A percentile compares a stretch with the other conserved stretches of the same genome.
phyloP scores from a whole-genome alignment of 306 rosid genomes.

The Trichosanthes cucumerina region DNA sequence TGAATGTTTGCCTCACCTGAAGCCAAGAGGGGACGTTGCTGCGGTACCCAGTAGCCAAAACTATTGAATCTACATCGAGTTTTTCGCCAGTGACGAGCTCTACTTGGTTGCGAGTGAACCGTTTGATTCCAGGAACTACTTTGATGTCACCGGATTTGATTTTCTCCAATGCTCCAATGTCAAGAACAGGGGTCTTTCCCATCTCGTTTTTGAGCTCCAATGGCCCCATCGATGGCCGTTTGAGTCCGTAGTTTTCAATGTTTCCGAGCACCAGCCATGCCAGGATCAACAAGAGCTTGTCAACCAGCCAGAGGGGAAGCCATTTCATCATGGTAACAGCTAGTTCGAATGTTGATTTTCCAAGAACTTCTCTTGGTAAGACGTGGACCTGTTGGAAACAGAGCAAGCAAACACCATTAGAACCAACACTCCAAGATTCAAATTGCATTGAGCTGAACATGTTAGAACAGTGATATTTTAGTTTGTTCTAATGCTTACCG shows the following conservation, averaged over 20 bases:
- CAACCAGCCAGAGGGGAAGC: constrained; percentile 81
- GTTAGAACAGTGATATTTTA: background rate
- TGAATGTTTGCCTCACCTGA: constrained; percentile 50
- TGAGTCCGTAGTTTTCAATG: constrained; percentile 54
- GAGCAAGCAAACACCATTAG: constrained; percentile 21
- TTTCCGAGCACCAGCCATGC: constrained; percentile 72
- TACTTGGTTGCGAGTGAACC: constrained; percentile 27
- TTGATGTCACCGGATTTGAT: constrained; percentile 73
- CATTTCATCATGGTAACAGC: constrained; percentile 66
- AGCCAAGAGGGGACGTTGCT: constrained; percentile 97
- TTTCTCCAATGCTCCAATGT: constrained; percentile 66
- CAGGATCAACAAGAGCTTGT: constrained; percentile 46
- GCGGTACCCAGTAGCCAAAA: constrained; percentile 84
- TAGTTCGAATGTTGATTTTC: constrained; percentile 76
- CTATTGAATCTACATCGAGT: constrained; percentile 48
- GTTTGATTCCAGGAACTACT: constrained; percentile 69
- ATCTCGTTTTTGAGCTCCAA: constrained; percentile 50
- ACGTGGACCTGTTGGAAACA: constrained; percentile 66
- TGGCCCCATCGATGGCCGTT: constrained; percentile 69
- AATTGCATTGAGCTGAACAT: background rate
- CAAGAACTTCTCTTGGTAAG: constrained; percentile 59
- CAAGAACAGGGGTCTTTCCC: constrained; percentile 93
- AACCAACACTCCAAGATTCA: background rate
- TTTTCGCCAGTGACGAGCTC: constrained; percentile 56
- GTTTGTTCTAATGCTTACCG: constrained; percentile 33